A percentile compares a stretch with the other conserved stretches of the same genome.
Evolutionary conservation across 495 filamentous ascomycete species (phyloP).

Genomic region (Penicillium fimorum): DNA sequence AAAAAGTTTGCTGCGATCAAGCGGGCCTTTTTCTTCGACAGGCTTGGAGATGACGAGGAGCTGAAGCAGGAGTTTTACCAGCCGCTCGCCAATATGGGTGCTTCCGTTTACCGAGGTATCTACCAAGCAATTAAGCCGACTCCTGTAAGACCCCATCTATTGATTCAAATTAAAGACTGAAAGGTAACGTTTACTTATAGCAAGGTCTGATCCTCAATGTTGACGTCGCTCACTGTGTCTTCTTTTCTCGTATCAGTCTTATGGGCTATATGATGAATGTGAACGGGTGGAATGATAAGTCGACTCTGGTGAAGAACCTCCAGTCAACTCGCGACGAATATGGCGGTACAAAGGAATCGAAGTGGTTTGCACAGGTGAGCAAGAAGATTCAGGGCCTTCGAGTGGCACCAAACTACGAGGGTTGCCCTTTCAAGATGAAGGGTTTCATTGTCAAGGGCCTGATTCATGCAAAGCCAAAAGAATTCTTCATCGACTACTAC

Average conservation of each 20-base stretch:
- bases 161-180: not conserved
- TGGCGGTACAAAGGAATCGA: constrained; percentile 23
- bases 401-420: constrained; percentile 63
- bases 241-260: constrained; percentile 37
- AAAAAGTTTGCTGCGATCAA: constrained; percentile 63
- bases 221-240: constrained; percentile 53
- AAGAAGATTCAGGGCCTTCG: constrained; percentile 60
- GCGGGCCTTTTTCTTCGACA: constrained; percentile 68
- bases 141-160: constrained; percentile 40
- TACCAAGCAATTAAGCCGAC: constrained; percentile 76
- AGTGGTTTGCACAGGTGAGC: constrained; percentile 24
- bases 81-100: constrained; percentile 39
- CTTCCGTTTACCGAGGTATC: constrained; percentile 80
- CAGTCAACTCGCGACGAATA: constrained; percentile 21
- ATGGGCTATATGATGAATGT: constrained; percentile 32
- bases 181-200: constrained; percentile 25
- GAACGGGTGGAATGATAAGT: constrained; percentile 19
- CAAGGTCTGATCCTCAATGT: constrained; percentile 72
- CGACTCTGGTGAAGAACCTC: constrained; percentile 23
- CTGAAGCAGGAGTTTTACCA: constrained; percentile 11
- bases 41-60: constrained; percentile 33
- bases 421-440: constrained; percentile 41
- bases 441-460: constrained; percentile 65
- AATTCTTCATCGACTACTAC: constrained; percentile 56
- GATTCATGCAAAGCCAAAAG: constrained; percentile 51